Percentiles rank a stretch among this genome's conserved stretches.
phyloP scores from a whole-genome alignment of 192 early-diverging fungal species.

The Coemansia sp. region DNA sequence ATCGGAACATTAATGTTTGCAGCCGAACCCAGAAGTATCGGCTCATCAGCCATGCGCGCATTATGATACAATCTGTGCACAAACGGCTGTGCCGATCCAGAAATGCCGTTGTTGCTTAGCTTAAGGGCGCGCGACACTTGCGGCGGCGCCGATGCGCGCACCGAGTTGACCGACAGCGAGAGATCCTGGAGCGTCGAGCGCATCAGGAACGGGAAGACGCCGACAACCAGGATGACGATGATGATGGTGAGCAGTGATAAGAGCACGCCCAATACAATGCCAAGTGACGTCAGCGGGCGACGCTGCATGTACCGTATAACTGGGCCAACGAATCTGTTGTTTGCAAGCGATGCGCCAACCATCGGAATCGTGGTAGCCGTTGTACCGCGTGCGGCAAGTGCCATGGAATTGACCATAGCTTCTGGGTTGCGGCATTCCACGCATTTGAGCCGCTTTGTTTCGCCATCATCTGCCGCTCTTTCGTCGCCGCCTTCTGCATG shows the following conservation, averaged over 20 bases:
- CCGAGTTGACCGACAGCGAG: conserved; percentile 26
- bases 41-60: background rate
- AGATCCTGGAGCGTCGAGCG: conserved; percentile 45
- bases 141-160: conserved; percentile 35
- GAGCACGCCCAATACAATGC: conserved; percentile 36
- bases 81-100: background rate
- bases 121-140: conserved; percentile 20
- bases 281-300: conserved; percentile 28
- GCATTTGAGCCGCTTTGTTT: conserved; percentile 5
- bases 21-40: too few species aligned
- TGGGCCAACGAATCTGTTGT: conserved; percentile 19
- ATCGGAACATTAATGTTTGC: background rate
- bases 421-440: conserved; percentile 9
- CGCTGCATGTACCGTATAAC: conserved; percentile 33
- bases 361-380: conserved; percentile 5
- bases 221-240: conserved; percentile 33
- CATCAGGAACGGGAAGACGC: conserved; percentile 45
- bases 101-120: background rate
- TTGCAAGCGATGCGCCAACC: conserved; percentile 9
- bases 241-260: conserved; percentile 30
- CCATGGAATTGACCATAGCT: background rate
- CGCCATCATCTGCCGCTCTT: background rate
- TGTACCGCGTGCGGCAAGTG: background rate
- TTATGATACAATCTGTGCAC: background rate
- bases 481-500: background rate